Evolutionary conservation across 2,329 filamentous ascomycete species (phyloP), one percentile per base, ranked within the genome.

Genomic region (Thermoascus crustaceus): DNA sequence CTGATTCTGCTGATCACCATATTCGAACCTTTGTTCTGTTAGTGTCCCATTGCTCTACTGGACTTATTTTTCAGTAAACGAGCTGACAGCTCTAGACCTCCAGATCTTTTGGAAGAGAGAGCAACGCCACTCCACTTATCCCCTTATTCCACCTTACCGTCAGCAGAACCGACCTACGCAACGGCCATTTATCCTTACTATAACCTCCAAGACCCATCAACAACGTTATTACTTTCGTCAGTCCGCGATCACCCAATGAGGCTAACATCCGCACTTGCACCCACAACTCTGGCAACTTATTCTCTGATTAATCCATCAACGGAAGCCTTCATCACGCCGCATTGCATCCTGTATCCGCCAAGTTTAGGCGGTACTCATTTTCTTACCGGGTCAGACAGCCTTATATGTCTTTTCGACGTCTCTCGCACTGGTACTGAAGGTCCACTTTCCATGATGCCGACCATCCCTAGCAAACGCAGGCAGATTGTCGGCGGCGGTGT

Each of bases 331-430:
- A 69, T 71, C 21, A 61, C 69, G 1, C 72, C 75, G 0, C 62
- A 72, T 45, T 73, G 69, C 18, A 64, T 81, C 3, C 46, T 66
- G n/a, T 80, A 75, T 51, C 62, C 62, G 3, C 40, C 50, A 11
- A 61, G 56, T 3, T 49, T 59, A 3, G 54, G 63, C 6, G 71
- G 71, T 7, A 61, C 60, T 0, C 61, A 61, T 5, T 80, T 81
- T 54, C 55, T 80, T 33, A 73, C 75, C 4, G 76, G 76, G n/a
- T 64, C 64, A 2, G 61, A 69, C 24, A 71, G 69, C 40, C 47
- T 64, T 7, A 67, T 80, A 30, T 67, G 71, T 27, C 49, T 71
- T 10, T 80, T 79, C 47, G 75, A 80, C 51, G 49, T 75, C 17
- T 58, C 61, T 4, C 59, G 70, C 7, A 50, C 66, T 4, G 63